Evolutionary conservation across 192 early-diverging fungal genomes (phyloP), one percentile per base, ranked within the genome.

Genomic region (Haplosporangium gracile): DNA sequence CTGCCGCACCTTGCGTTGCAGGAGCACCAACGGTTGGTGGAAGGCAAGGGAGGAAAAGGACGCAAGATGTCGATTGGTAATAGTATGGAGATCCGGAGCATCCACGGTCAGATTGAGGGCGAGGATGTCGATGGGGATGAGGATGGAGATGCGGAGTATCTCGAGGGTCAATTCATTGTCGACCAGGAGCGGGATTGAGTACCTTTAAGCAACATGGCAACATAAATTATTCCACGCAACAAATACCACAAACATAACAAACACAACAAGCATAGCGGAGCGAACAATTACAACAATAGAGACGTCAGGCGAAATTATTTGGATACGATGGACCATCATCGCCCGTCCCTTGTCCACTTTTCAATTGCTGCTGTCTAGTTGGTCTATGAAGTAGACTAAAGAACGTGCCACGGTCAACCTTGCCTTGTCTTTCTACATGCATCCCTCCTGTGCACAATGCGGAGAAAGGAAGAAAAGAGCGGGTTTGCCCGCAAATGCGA

Each of bases 101-200:
- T 71, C 39, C 60, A 39, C 15, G 70, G 36, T 26, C 40, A 71
- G 36, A 42, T 42, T 34, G 70, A 39, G 70, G 70, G 40, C 24
- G 24, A 26, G n/a, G 70, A 47, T 20, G 79, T 10, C 0, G 24
- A 74, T 22, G 57, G 73, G 40, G 71, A 80, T 45, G 60, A 73
- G 34, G 72, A 63, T n/a, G 72, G 72, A 9, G 71, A 80, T 45
- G 29, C 79, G 2, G 79, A 74, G 43, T 80, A 74, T 74, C 32
- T 80, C 32, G 71, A 80, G 26, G 79, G 79, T 2, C 60, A 68
- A 47, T 80, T 80, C 38, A 68, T 80, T 32, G 72, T 40, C 6
- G 71, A 80, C 22, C 70, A 51, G 32, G 70, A 72, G 49, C 18
- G 20, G 49, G 49, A 51, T 22, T 22, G 49, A 51, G 43, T 51